Conservation (phyloP, 768 basidiomycete species). For the Rubroboletus pulcherrimus region DNA sequence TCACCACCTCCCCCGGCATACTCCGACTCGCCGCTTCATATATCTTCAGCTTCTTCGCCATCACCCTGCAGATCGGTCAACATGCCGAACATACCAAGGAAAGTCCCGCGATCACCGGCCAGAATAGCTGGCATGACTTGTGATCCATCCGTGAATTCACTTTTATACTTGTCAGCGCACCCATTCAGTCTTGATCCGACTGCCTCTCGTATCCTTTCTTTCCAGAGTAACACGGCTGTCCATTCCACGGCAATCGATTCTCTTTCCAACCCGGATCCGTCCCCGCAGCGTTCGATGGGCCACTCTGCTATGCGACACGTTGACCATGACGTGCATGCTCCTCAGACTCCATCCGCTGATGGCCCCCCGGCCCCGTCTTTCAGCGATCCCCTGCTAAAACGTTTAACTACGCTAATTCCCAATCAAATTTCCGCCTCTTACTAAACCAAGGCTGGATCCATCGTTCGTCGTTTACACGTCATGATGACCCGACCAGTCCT, state of each 20-base stretch:
- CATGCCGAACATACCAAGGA: slow-evolving; percentile 7
- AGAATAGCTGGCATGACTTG: background rate
- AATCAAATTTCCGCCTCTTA: slow-evolving; percentile 25
- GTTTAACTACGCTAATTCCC: slow-evolving; percentile 32
- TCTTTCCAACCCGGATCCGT: background rate
- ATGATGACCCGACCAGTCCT: slow-evolving; percentile 5
- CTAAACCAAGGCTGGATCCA: slow-evolving; percentile 6
- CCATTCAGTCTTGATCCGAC: background rate
- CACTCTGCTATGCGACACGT: background rate
- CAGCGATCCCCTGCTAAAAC: slow-evolving; percentile 26
- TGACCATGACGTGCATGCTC: background rate
- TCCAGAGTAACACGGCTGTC: background rate
- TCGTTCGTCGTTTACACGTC: slow-evolving; percentile 17
- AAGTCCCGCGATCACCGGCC: slow-evolving; percentile 25
- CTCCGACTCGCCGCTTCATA: slow-evolving; percentile 6
- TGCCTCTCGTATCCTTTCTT: background rate
- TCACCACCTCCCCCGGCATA: slow-evolving; percentile 3
- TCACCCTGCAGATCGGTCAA: slow-evolving; percentile 21
- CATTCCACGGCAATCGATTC: slow-evolving; percentile 4
- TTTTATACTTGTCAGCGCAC: slow-evolving; percentile 17
- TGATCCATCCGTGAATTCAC: slow-evolving; percentile 5
- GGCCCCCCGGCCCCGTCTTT: slow-evolving; percentile 12
- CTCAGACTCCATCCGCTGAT: background rate
- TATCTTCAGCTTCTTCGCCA: slow-evolving; percentile 15
- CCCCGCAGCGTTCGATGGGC: background rate